Evolutionary conservation across 116 monocot species (phyloP).

Genomic region (Thalassia testudinum): DNA sequence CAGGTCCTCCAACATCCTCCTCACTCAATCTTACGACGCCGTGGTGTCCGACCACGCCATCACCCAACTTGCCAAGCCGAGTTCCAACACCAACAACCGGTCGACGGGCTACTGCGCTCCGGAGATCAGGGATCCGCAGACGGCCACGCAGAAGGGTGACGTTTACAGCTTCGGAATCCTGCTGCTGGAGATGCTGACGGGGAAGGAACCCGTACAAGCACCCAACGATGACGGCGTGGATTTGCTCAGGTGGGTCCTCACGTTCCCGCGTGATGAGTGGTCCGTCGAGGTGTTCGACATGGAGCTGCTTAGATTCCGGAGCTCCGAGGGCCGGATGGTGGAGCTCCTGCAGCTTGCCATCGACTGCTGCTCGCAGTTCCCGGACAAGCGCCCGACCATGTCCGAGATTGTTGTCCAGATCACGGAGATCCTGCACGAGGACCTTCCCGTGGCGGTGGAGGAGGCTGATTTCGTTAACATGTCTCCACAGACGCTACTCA

Average conservation of each 20-base stretch:
- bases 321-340: conserved; percentile 45
- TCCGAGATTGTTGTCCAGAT: conserved; percentile 28
- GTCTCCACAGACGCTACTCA: too few relatives aligned
- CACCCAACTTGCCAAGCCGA: conserved; percentile 8
- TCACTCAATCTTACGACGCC: conserved; percentile 15
- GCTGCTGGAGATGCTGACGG: conserved; percentile 46
- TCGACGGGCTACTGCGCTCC: conserved; percentile 24
- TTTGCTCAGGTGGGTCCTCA: conserved; percentile 50
- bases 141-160: conserved; percentile 20
- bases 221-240: conserved; percentile 43
- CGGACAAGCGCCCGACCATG: conserved; percentile 49
- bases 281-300: conserved; percentile 43
- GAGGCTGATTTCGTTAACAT: too few relatives aligned
- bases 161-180: conserved; percentile 43
- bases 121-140: conserved; percentile 12
- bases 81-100: conserved; percentile 16
- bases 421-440: conserved; percentile 14
- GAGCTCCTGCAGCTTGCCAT: conserved; percentile 54
- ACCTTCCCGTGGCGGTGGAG: too few relatives aligned
- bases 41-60: conserved; percentile 49
- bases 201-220: conserved; percentile 33
- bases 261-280: conserved; percentile 41
- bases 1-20: conserved; percentile 55
- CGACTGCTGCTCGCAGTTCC: conserved; percentile 36
- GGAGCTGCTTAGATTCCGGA: conserved; percentile 29